Base-by-base conservation (phyloP, 2,329 filamentous ascomycete species). In the Diaporthe nobilis region DNA sequence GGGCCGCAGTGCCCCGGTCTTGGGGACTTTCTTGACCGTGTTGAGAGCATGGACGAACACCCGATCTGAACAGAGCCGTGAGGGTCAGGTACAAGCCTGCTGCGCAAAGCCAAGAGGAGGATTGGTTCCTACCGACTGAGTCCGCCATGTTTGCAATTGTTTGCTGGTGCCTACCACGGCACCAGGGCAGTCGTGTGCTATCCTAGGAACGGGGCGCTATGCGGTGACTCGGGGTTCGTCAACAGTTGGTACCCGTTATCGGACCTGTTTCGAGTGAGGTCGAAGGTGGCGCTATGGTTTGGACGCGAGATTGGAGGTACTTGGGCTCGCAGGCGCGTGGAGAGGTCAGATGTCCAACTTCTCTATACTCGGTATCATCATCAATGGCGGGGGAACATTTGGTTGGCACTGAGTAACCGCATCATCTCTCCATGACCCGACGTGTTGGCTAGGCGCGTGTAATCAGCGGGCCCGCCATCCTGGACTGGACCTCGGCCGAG, bases 41-140 rank as follows among this genome's bases (percentile, higher is more conserved):
- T 98, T 98, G 85, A 99, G 94, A 79, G 97, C 97, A 91, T 99
- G 96, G 84, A 97, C 96, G 85, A 99, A 99, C 83, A 99, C 97
- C 86, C 97, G 94, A 87, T 99, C 97, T 98, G 80, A 58, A 47
- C n/a, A 10, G 6, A 57, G 49, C 20, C 13, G 28, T 39, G 55
- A 53, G 37, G 4, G 72, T 77, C 55, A 76, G 67, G 58, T 58
- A 31, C 34, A 71, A 58, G 55, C 58, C 49, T 63, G 37, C 3
- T 28, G 49, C 37, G 17, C 39, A 37, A 34, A n/a, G 22, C 37
- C 55, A 3, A 20, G 22, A 57, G 55, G 49, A 28, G 65, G 10
- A 15, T 47, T 17, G 42, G 34, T 49, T n/a, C 80, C 77, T 84
- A 88, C 88, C 88, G 79, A 90, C 87, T 78, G 88, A 89, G 82